Base-by-base conservation (phyloP, 148 eudicot species). In the Arbutus unedo region DNA sequence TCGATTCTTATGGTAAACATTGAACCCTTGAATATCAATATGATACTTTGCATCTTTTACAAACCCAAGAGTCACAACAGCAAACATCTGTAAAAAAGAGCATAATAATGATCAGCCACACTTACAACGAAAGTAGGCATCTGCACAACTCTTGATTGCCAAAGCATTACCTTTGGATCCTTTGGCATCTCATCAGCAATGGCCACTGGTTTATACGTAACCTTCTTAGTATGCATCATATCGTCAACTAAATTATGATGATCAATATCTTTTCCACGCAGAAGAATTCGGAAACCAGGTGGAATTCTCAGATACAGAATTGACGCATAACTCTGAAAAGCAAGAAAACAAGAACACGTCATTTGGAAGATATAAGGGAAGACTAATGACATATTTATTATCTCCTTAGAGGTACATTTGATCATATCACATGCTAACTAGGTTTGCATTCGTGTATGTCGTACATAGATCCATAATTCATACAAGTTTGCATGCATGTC, bases 1-100 rank as follows among this genome's bases (percentile, higher is more conserved):
- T 70, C 99, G 90, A 88, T 96, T 96, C 86, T 96, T 96, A 83
- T 96, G 99, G 87, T 94, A 96, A 59, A 96, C 98, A 81, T 96
- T 96, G 87, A 94, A 96, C 78, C 99, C 99, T 86, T 94, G 98
- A 82, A 94, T 93, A 90, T 96, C 97, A 83, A 96, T 89, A 86
- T 96, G 99, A 85, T 85, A 77, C 49, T 82, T 88, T 31, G 99
- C 99, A 86, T 94, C 98, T 84, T 96, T 96, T 38, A 96, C 94
- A 90, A 96, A 96, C 76, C 99, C 99, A 86, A 96, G 82, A 49
- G 94, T 94, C 77, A 91, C 97, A 59, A 81, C 83, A 75, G 99
- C 99, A 77, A 90, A 85, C 93, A 90, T 91, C 98, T 96, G 84
- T 81, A 59, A 83, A 82, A 76, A 87, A 45, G 31, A 3, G 38